Evolutionary conservation across 2,329 filamentous ascomycete species (phyloP), one percentile per base, ranked within the genome.

Genomic region (Grosmannia clavigera): DNA sequence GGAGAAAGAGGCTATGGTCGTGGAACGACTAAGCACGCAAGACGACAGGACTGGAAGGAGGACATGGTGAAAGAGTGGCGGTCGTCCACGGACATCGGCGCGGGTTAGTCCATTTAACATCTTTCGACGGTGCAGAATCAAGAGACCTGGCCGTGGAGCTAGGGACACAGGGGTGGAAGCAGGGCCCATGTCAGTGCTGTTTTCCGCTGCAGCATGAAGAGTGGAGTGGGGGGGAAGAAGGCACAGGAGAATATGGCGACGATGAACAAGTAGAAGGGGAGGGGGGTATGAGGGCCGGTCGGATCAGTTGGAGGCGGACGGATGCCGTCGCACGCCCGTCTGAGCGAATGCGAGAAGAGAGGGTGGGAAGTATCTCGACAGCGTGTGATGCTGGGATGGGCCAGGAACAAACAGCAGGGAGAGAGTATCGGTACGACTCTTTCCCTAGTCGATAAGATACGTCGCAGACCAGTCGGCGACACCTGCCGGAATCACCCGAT

Each of bases 41-140:
- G 46, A 46, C 29, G 31, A n/a, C 9, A 29, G 33, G 25, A 27
- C 46, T 27, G 31, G 46, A 19, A 16, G 31, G 33, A 19, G n/a
- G 46, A 14, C 33, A 22, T 48, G 43, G 19, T 40, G 46, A 54
- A 43, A 40, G 33, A 29, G 53, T 48, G 35, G 59, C 40, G 27
- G 60, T 46, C 27, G 60, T 53, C 43, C 14, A 29, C 48, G 22
- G 53, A 46, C 43, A 19, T 54, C 55, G 57, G 61, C 61, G 64
- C 61, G 57, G 58, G 55, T 59, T 63, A 61, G 57, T 52, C 60
- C 63, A 62, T 65, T 64, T 64, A 65, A 60, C 55, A 59, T 61
- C 55, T 57, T 54, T 50, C 51, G 60, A 59, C 57, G 59, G 61
- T 50, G 55, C 59, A 61, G 60, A 33, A 53, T 59, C 58, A 51